These are phyloP conservation scores for Septoria linicola DNA, from an alignment of 2,329 filamentous ascomycete genomes.

Conservation along the genomic window DNA sequence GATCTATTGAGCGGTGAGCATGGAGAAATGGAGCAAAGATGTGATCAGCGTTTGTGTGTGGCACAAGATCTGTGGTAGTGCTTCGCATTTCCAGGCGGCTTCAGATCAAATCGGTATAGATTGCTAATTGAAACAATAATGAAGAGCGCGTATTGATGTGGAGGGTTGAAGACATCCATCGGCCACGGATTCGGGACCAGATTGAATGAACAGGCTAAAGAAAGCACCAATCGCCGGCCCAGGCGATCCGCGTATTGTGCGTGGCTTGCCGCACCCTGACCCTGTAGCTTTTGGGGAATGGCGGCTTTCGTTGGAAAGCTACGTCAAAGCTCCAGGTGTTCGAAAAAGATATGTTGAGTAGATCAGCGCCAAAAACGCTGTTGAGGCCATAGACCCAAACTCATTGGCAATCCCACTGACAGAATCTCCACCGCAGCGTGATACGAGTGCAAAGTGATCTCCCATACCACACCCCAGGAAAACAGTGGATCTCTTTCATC, in stretches of 20 bases:
- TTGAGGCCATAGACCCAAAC: conserved; percentile 4
- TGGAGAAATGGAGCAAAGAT: background rate
- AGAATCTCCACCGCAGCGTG: background rate
- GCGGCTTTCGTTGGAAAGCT: conserved; percentile 6
- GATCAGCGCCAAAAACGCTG: conserved; percentile 7
- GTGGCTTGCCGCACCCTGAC: background rate
- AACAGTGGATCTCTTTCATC: conserved; percentile 2
- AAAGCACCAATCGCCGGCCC: background rate
- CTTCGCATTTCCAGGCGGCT: no score
- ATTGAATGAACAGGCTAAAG: background rate
- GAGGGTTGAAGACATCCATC: background rate
- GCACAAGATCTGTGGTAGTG: no score
- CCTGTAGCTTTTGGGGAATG: conserved; percentile 4
- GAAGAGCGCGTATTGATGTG: no score
- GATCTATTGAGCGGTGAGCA: background rate
- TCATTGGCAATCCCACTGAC: background rate
- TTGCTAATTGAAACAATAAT: no score
- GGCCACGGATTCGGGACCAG: background rate
- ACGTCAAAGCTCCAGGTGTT: conserved; percentile 14
- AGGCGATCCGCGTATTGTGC: conserved; percentile 1
- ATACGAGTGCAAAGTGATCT: background rate
- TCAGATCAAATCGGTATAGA: no score
- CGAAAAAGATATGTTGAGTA: background rate
- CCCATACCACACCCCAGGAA: no score
- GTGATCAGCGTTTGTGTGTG: no score